Percentiles rank a stretch among this genome's conserved stretches.
phyloP scores from a whole-genome alignment of 495 filamentous ascomycete species.

The Glonium stellatum region DNA sequence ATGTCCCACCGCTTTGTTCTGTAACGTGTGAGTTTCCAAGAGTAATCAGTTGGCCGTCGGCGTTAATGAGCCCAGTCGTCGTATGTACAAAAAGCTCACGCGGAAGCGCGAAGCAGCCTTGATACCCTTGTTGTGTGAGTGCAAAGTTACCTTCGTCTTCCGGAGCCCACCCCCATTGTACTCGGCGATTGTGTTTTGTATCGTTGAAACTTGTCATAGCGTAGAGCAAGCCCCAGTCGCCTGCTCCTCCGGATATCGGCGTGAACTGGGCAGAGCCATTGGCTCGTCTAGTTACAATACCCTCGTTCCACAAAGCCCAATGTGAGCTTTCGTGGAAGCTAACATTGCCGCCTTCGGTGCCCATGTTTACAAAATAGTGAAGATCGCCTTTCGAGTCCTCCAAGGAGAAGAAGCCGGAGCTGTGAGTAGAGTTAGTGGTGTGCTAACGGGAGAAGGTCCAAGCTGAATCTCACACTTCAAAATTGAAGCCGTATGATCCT shows the following conservation, averaged over 20 bases:
- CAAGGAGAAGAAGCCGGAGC: conserved; percentile 43
- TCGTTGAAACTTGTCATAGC: conserved; percentile 41
- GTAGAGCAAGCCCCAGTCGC: conserved; percentile 41
- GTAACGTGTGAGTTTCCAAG: conserved; percentile 27
- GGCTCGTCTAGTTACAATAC: conserved; percentile 30
- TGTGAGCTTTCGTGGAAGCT: conserved; percentile 30
- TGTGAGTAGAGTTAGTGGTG: not conserved
- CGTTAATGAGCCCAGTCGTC: conserved; percentile 30
- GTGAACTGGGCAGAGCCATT: conserved; percentile 37
- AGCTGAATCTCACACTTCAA: conserved; percentile 41
- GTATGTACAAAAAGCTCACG: conserved; percentile 40
- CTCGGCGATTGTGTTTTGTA: conserved; percentile 39
- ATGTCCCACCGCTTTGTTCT: conserved; percentile 30
- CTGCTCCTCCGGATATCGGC: conserved; percentile 35
- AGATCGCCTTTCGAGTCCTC: conserved; percentile 34
- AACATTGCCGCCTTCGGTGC: conserved; percentile 43
- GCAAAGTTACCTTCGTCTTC: conserved; percentile 38
- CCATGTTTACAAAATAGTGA: conserved; percentile 46
- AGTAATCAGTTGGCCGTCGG: conserved; percentile 25
- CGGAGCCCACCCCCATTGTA: conserved; percentile 40
- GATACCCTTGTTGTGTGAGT: conserved; percentile 39
- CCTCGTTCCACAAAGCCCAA: conserved; percentile 42
- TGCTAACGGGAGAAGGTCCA: not conserved
- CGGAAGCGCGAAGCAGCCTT: conserved; percentile 39
- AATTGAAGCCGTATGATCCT: conserved; percentile 50